Conservation (phyloP, 345 rosid genomes). For the Streptanthus diversifolius region DNA sequence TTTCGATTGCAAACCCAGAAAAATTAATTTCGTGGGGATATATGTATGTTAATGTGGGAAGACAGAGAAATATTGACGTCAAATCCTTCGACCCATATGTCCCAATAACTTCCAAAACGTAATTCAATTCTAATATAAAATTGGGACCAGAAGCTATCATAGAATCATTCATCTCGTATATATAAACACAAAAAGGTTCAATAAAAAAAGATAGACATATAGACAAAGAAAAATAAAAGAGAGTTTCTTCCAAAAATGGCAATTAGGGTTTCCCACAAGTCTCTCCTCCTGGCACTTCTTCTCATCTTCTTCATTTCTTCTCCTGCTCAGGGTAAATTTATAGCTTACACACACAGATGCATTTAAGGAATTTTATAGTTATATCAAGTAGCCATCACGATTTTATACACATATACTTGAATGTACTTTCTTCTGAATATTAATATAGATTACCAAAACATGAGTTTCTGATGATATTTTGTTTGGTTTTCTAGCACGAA, state of each 20-base stretch:
- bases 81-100: conserved; percentile 33
- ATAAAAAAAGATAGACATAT: conserved; percentile 1
- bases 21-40: conserved; percentile 23
- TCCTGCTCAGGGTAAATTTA: conserved; percentile 27
- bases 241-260: conserved; percentile 30
- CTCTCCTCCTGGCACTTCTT: conserved; percentile 25
- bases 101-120: conserved; percentile 35
- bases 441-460: neutral
- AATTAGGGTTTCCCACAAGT: conserved; percentile 33
- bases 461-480: neutral
- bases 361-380: neutral
- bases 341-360: neutral
- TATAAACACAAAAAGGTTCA: conserved; percentile 34
- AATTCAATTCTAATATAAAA: conserved; percentile 26
- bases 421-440: neutral
- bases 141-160: conserved; percentile 28
- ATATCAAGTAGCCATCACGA: neutral
- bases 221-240: neutral
- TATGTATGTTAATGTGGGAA: conserved; percentile 24
- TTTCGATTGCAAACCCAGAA: conserved; percentile 19
- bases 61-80: conserved; percentile 31
- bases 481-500: conserved; percentile 1
- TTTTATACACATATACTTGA: neutral
- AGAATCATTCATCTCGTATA: conserved; percentile 30
- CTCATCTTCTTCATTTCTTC: conserved; percentile 24